Evolutionary conservation across 768 basidiomycete species (phyloP), one percentile per base, ranked within the genome.

Genomic region (Naganishia kalamii): DNA sequence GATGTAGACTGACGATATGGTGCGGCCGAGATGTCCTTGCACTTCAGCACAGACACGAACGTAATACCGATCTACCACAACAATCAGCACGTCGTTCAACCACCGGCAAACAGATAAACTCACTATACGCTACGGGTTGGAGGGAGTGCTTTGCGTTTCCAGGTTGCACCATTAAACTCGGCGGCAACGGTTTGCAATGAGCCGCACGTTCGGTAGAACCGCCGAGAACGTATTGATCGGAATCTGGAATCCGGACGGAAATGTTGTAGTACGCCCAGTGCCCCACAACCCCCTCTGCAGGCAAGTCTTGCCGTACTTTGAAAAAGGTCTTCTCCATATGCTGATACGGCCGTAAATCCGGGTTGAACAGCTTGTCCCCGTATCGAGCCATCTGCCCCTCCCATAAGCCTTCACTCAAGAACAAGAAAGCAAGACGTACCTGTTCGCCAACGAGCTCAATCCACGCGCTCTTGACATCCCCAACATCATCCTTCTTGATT

Each of bases 301-400:
- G 13, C n/a, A 57, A 13, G 37, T 57, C 54, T 15, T 57, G 54
- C n/a, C 23, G 54, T 23, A 23, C 3, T 5, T 35, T 13, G 54
- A 57, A 57, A 35, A 57, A 57, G 12, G 54, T 57, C 19, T 57
- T 57, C 40, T 37, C 33, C 54, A 57, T 57, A 10, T 57, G 54
- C 25, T 57, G 54, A 23, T 40, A 57, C 32, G 54, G 35, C 1
- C 54, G 54, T 1, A 57, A 35, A 10, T 57, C 54, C 35, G 54
- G 54, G 23, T 57, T 57, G 29, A 57, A 37, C 54, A 57, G 23
- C 23, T n/a, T 33, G 23, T 57, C 54, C 13, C 54, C 54, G 33
- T 40, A 40, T 17, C 8, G n/a, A 3, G 54, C 40, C 54, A 57
- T 41, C 54, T 57, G 15, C 33, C 3, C 7, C 2, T 1, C 15